Conservation (phyloP, 352 stramenopile genomes). For the Phytophthora melonis region DNA sequence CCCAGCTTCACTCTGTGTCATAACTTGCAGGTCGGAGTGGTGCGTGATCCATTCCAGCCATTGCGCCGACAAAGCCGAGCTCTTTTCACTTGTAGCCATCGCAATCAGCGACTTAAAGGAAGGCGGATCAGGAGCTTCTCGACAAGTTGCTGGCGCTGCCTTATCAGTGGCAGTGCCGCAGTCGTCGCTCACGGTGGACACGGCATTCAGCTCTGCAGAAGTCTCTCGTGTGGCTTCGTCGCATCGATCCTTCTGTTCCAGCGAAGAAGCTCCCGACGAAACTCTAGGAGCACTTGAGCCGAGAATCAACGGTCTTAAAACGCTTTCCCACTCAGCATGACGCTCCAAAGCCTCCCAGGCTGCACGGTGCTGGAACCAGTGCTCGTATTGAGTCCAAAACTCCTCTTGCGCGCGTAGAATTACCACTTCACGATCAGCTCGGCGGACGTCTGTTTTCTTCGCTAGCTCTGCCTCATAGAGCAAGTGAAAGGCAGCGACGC, state of each 20-base stretch:
- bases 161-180: too few relatives aligned
- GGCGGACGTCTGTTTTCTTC: not conserved
- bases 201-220: not conserved
- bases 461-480: slow-evolving; percentile 7
- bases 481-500: slow-evolving; percentile 9
- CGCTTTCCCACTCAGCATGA: slow-evolving; percentile 11
- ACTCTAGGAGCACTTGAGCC: not conserved
- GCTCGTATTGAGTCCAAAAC: slow-evolving; percentile 3
- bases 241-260: not conserved
- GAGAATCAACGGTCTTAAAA: slow-evolving; percentile 14
- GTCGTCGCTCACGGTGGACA: not conserved
- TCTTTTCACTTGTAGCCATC: not conserved
- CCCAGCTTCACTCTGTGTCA: slow-evolving; percentile 9
- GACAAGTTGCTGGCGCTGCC: too few relatives aligned
- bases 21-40: slow-evolving; percentile 16
- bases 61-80: not conserved
- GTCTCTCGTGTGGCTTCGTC: not conserved
- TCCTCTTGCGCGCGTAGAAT: slow-evolving; percentile 2
- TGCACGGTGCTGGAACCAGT: slow-evolving; percentile 20
- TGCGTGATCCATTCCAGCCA: slow-evolving; percentile 14
- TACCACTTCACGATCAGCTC: not conserved
- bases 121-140: not conserved
- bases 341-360: slow-evolving; percentile 21
- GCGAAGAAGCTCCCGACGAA: not conserved
- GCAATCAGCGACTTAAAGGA: not conserved